Evolutionary conservation across 2,329 filamentous ascomycete species (phyloP).

Genomic region (Dactylonectria macrodidyma): DNA sequence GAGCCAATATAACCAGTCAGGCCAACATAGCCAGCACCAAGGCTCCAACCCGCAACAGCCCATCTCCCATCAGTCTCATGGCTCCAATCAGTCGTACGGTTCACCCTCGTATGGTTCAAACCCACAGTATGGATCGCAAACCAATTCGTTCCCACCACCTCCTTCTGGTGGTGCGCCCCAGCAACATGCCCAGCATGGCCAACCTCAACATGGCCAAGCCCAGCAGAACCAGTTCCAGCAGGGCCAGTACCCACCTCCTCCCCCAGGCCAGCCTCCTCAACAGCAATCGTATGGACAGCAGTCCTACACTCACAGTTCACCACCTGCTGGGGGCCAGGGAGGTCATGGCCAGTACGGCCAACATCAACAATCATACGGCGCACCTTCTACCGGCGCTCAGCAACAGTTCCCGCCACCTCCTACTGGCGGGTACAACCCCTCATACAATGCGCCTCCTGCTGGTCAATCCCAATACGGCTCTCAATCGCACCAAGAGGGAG

Average conservation of each 20-base stretch:
- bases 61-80: conserved; percentile 41
- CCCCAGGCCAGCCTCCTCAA: conserved; percentile 41
- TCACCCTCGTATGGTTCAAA: conserved; percentile 40
- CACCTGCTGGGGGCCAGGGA: conserved; percentile 39
- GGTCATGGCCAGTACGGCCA: conserved; percentile 44
- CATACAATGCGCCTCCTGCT: conserved; percentile 47
- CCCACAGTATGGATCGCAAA: conserved; percentile 28
- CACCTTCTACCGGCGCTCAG: conserved; percentile 36
- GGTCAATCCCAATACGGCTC: conserved; percentile 50
- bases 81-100: conserved; percentile 39
- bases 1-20: conserved; percentile 47
- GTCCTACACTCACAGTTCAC: conserved; percentile 39
- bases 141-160: conserved; percentile 46
- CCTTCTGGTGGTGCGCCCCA: conserved; percentile 41
- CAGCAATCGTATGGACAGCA: conserved; percentile 42
- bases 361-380: conserved; percentile 42
- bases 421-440: conserved; percentile 48
- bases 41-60: conserved; percentile 18
- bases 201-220: conserved; percentile 32
- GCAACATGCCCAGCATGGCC: conserved; percentile 37
- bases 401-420: conserved; percentile 47
- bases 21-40: conserved; percentile 18
- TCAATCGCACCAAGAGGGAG: conserved; percentile 47
- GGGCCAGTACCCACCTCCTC: conserved; percentile 36
- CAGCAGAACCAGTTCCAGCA: conserved; percentile 34